Conservation (phyloP, 1,139 yeast species). For the Candida sanyaensis region DNA sequence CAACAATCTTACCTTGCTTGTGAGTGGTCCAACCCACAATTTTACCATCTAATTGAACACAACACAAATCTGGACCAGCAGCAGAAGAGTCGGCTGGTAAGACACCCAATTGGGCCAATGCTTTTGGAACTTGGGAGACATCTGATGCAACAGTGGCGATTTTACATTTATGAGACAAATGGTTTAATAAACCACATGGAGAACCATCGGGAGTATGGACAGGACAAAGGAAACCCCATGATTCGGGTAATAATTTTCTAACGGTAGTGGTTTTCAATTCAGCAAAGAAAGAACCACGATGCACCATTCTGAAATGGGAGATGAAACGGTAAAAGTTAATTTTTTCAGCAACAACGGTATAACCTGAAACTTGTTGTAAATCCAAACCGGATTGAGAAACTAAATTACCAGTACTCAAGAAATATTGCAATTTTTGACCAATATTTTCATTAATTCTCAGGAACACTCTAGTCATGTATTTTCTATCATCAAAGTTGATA, state of each 20-base stretch:
- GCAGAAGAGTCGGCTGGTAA: constrained; percentile 74
- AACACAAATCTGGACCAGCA: constrained; percentile 84
- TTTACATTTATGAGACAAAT: constrained; percentile 91
- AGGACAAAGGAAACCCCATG: constrained; percentile 99
- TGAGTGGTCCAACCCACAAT: constrained; percentile 95
- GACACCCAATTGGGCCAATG: constrained; percentile 77
- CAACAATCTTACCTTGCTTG: constrained; percentile 80
- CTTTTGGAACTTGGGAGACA: constrained; percentile 67
- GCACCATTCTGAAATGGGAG: constrained; percentile 98
- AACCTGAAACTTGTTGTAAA: constrained; percentile 97
- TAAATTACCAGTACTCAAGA: constrained; percentile 94
- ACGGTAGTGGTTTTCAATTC: constrained; percentile 97
- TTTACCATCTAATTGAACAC: constrained; percentile 92
- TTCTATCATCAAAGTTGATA: constrained; percentile 79
- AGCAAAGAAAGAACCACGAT: constrained; percentile 99
- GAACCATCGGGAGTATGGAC: constrained; percentile 99
- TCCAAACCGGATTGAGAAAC: constrained; percentile 97
- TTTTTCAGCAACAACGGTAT: constrained; percentile 97
- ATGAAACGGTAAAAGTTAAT: constrained; percentile 95
- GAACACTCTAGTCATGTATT: constrained; percentile 80
- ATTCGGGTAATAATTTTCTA: constrained; percentile 92
- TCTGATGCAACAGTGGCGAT: constrained; percentile 79
- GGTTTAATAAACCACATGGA: constrained; percentile 97
- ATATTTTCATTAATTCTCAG: constrained; percentile 85
- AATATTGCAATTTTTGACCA: constrained; percentile 92